Conservation (phyloP, 371 early-diverging fungal genomes). For the Apophysomyces elegans region DNA sequence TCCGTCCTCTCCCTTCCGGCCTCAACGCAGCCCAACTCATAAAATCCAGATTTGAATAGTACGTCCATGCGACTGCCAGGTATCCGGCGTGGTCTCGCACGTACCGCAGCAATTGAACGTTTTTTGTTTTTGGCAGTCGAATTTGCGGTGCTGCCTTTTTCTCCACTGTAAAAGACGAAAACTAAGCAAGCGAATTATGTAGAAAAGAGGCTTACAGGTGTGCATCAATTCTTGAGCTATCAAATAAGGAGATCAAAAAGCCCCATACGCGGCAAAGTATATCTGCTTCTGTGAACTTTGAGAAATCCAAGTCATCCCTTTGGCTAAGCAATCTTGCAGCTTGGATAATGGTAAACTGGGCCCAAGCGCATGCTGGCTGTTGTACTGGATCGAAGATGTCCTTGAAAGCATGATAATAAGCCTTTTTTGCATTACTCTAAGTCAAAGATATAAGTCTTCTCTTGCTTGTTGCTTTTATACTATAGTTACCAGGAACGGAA, state of each 20-base stretch:
- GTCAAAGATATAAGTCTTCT: neutral
- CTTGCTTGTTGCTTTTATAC: neutral
- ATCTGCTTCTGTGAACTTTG: neutral
- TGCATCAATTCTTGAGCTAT: neutral
- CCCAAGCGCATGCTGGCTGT: neutral
- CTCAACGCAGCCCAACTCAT: neutral
- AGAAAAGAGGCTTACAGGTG: neutral
- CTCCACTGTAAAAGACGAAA: neutral
- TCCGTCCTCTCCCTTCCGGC: neutral
- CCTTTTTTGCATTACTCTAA: neutral
- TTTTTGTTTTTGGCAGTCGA: neutral
- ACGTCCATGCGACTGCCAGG: neutral
- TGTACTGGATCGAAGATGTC: neutral
- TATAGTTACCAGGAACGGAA: neutral
- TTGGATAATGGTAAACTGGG: neutral
- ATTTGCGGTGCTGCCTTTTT: neutral
- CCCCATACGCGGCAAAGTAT: neutral
- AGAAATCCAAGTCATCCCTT: neutral
- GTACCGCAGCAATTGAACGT: neutral
- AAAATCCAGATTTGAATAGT: neutral
- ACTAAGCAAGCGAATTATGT: no score
- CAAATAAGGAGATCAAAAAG: neutral
- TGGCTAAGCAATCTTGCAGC: neutral
- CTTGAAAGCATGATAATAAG: neutral
- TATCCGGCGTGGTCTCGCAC: neutral